Evolutionary conservation across 2,329 filamentous ascomycete species (phyloP).

Genomic region (Beauveria bassiana): DNA sequence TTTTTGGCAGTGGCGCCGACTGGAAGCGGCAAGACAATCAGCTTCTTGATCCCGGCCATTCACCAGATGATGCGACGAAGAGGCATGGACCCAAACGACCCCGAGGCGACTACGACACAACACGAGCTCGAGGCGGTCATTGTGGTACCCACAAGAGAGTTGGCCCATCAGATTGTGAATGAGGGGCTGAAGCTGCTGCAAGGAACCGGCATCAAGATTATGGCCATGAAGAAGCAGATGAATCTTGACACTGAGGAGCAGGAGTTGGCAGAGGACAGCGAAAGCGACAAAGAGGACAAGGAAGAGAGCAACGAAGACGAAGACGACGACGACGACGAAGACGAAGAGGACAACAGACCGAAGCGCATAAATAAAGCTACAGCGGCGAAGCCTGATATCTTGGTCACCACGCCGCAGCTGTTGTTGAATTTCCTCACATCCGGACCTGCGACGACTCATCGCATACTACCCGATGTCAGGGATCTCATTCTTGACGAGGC

Average conservation of each 20-base stretch:
- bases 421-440: slow-evolving; percentile 64
- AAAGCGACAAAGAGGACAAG: slow-evolving; percentile 30
- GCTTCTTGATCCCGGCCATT: slow-evolving; percentile 82
- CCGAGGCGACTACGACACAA: slow-evolving; percentile 24
- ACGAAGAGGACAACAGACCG: slow-evolving; percentile 14
- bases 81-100: slow-evolving; percentile 33
- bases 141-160: slow-evolving; percentile 69
- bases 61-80: slow-evolving; percentile 60
- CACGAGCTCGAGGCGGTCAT: slow-evolving; percentile 60
- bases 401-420: slow-evolving; percentile 44
- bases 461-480: slow-evolving; percentile 57
- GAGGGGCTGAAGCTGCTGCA: slow-evolving; percentile 75
- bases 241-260: slow-evolving; percentile 46
- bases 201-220: slow-evolving; percentile 71
- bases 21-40: slow-evolving; percentile 91
- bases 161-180: slow-evolving; percentile 71
- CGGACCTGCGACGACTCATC: slow-evolving; percentile 35
- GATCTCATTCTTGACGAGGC: slow-evolving; percentile 86
- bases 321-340: slow-evolving; percentile 30
- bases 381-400: slow-evolving; percentile 27
- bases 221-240: slow-evolving; percentile 82
- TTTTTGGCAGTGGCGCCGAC: slow-evolving; percentile 87
- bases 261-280: slow-evolving; percentile 28
- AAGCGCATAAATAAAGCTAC: slow-evolving; percentile 19
- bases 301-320: slow-evolving; percentile 20